Conservation (phyloP, 768 basidiomycete species). For the Tephrocybe rancida region DNA sequence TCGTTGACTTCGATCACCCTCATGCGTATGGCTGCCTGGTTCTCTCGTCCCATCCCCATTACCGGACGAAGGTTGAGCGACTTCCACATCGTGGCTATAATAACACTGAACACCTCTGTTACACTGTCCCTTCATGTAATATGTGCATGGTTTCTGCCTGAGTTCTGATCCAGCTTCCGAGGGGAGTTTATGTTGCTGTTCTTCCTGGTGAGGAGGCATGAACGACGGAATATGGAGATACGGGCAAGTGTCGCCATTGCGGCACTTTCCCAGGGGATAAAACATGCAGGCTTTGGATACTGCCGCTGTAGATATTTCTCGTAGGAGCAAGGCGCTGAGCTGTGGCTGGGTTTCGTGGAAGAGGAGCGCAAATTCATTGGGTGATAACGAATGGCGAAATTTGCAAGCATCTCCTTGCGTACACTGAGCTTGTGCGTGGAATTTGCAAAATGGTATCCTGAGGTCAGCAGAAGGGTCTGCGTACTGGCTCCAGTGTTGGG, state of each 20-base stretch:
- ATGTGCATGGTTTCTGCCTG: constrained; percentile 20
- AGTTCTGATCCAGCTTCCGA: background rate
- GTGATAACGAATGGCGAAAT: constrained; percentile 43
- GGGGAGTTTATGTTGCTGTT: background rate
- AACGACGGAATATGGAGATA: constrained; percentile 32
- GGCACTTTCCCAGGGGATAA: constrained; percentile 38
- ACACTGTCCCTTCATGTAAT: constrained; percentile 20
- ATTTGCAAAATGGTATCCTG: constrained; percentile 39
- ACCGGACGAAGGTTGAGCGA: background rate
- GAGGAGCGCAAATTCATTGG: constrained; percentile 38
- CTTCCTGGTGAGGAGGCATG: background rate
- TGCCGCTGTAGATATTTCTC: constrained; percentile 6
- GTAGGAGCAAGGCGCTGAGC: constrained; percentile 9
- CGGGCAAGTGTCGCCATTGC: constrained; percentile 38
- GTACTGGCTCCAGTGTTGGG: constrained; percentile 46
- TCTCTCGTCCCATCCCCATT: background rate
- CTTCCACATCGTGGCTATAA: constrained; percentile 10
- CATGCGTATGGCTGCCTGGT: background rate
- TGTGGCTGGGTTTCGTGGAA: constrained; percentile 41
- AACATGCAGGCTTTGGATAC: constrained; percentile 30
- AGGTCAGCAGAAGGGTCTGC: constrained; percentile 40
- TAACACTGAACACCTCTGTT: constrained; percentile 11
- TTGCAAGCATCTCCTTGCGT: constrained; percentile 30
- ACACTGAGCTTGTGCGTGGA: constrained; percentile 38
- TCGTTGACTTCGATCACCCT: background rate